These are phyloP conservation scores for Triticum dicoccoides DNA, from an alignment of 176 grass and related monocot genomes.

Conservation along the genomic window DNA sequence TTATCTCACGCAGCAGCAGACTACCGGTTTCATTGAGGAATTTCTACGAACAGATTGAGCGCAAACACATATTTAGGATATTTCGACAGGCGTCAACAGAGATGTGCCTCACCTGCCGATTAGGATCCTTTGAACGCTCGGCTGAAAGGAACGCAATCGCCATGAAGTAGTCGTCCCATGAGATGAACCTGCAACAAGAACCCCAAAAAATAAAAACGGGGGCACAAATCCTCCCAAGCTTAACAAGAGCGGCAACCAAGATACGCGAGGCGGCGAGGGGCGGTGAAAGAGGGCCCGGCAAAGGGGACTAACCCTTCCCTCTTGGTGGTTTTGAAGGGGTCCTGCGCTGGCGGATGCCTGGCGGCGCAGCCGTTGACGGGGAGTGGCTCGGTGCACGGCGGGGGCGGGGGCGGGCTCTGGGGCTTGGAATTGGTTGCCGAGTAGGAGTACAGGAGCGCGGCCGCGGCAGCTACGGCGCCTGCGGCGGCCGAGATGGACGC, in stretches of 20 bases:
- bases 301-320: slow-evolving; percentile 53
- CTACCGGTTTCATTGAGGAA: slow-evolving; percentile 2
- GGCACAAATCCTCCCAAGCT: not conserved
- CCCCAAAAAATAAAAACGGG: not conserved
- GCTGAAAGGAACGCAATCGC: slow-evolving; percentile 96
- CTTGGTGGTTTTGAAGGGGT: slow-evolving; percentile 69
- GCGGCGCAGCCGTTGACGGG: slow-evolving; percentile 36
- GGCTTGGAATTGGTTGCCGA: not conserved
- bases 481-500: slow-evolving; percentile 55
- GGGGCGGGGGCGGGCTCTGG: not conserved
- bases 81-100: not conserved
- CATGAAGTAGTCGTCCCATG: slow-evolving; percentile 99
- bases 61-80: not conserved
- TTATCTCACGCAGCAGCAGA: not conserved
- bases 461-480: slow-evolving; percentile 54
- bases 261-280: slow-evolving; percentile 1
- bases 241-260: not conserved
- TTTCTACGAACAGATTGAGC: slow-evolving; percentile 27
- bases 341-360: slow-evolving; percentile 27
- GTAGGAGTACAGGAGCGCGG: slow-evolving; percentile 40
- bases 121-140: slow-evolving; percentile 92
- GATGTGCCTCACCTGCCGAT: slow-evolving; percentile 60
- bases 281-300: not conserved
- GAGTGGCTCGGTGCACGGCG: not conserved
- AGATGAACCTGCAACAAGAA: slow-evolving; percentile 63